Percentiles rank a stretch among this genome's conserved stretches.
Conservation (phyloP, 306 rosid genomes). For the Corylus heterophylla region DNA sequence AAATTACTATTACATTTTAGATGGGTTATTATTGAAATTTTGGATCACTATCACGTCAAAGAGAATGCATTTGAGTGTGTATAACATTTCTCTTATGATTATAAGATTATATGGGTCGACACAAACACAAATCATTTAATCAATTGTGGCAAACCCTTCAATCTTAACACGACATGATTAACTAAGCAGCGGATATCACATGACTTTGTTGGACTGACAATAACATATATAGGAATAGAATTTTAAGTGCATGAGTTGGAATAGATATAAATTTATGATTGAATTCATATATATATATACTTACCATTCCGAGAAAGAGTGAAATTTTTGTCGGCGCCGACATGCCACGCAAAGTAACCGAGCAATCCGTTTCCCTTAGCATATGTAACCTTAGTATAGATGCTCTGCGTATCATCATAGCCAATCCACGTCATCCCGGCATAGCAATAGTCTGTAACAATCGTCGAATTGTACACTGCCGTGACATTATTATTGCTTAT, state of each 20-base stretch:
- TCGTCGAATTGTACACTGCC: conserved; percentile 5
- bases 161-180: no score
- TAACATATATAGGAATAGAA: no score
- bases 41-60: no score
- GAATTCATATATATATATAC: background rate
- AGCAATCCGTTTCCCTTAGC: conserved; percentile 34
- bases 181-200: no score
- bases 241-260: background rate
- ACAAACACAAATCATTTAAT: no score
- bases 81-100: no score
- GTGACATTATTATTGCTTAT: conserved; percentile 6
- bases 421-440: conserved; percentile 48
- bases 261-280: background rate
- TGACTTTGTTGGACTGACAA: no score
- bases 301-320: conserved; percentile 28
- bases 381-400: conserved; percentile 38
- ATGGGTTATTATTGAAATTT: no score
- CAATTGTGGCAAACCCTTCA: no score
- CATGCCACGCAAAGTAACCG: conserved; percentile 51
- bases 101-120: no score
- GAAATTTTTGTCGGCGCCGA: conserved; percentile 16
- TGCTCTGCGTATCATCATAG: conserved; percentile 36
- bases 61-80: no score
- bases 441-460: conserved; percentile 32
- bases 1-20: no score